Percentiles rank a stretch among this genome's conserved stretches.
Conservation (phyloP, 2,329 filamentous ascomycete genomes). For the Sporothrix pallida region DNA sequence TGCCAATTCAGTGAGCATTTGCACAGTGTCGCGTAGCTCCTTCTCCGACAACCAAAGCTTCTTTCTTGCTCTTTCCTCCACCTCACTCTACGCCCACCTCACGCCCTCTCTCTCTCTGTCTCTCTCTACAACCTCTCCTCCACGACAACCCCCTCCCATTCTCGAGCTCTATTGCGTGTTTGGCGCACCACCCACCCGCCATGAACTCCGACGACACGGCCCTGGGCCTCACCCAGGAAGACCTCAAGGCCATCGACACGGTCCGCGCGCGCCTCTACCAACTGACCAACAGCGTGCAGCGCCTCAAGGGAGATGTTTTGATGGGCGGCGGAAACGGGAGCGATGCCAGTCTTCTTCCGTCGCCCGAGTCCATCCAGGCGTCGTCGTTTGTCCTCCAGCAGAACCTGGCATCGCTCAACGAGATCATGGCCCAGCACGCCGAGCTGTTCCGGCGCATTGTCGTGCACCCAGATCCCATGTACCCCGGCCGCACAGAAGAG, state of each 20-base stretch:
- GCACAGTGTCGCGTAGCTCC: conserved; percentile 9
- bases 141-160: not conserved
- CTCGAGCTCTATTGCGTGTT: not conserved
- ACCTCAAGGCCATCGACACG: conserved; percentile 72
- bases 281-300: conserved; percentile 70
- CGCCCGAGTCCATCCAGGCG: conserved; percentile 73
- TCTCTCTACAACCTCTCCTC: not conserved
- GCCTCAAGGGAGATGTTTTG: conserved; percentile 65
- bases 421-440: conserved; percentile 67
- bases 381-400: conserved; percentile 72
- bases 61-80: not conserved
- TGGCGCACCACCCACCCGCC: not conserved
- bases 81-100: not conserved
- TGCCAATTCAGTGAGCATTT: conserved; percentile 7
- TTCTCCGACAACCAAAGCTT: not conserved
- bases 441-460: conserved; percentile 72
- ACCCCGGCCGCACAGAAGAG: conserved; percentile 72
- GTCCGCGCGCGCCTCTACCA: conserved; percentile 71
- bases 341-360: conserved; percentile 64
- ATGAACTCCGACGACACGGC: conserved; percentile 42
- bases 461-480: conserved; percentile 77
- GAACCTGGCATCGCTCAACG: conserved; percentile 70
- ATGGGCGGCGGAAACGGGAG: conserved; percentile 48
- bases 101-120: not conserved
- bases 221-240: conserved; percentile 61